Percentiles rank a stretch among this genome's conserved stretches.
phyloP scores from a whole-genome alignment of 257 asterid genomes.

The Ehretia macrophylla region DNA sequence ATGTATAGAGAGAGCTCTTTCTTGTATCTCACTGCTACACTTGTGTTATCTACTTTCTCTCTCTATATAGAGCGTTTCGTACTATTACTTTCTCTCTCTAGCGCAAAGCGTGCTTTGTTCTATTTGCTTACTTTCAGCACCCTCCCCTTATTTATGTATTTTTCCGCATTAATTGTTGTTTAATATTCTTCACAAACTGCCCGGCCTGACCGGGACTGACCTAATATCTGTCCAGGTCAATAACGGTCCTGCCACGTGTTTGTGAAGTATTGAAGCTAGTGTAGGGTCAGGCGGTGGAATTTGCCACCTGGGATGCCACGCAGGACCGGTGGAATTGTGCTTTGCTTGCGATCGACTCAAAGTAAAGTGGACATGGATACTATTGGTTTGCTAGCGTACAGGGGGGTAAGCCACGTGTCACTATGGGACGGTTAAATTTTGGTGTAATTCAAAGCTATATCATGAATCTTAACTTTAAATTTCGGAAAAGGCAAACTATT shows the following conservation, averaged over 20 bases:
- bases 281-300: slow-evolving; percentile 10
- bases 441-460: neutral
- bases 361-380: neutral
- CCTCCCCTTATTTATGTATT: slow-evolving; percentile 11
- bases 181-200: neutral
- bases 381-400: neutral
- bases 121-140: slow-evolving; percentile 3
- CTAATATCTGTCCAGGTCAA: slow-evolving; percentile 2
- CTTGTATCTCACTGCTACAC: slow-evolving; percentile 17
- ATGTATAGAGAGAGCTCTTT: neutral
- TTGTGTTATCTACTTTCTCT: slow-evolving; percentile 23
- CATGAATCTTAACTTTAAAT: no score
- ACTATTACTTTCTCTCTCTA: slow-evolving; percentile 1
- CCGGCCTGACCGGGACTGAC: slow-evolving; percentile 9
- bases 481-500: no score
- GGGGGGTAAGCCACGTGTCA: neutral
- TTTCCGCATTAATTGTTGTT: neutral
- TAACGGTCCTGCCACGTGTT: slow-evolving; percentile 17
- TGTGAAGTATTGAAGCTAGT: slow-evolving; percentile 8
- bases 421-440: neutral
- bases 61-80: neutral
- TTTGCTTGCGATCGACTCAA: slow-evolving; percentile 63
- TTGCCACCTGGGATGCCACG: slow-evolving; percentile 48
- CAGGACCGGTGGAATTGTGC: slow-evolving; percentile 20
- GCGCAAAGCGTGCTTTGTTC: slow-evolving; percentile 22